Evolutionary conservation across 208 protist genomes (phyloP).

Genomic region (Leishmania gerbilli): DNA sequence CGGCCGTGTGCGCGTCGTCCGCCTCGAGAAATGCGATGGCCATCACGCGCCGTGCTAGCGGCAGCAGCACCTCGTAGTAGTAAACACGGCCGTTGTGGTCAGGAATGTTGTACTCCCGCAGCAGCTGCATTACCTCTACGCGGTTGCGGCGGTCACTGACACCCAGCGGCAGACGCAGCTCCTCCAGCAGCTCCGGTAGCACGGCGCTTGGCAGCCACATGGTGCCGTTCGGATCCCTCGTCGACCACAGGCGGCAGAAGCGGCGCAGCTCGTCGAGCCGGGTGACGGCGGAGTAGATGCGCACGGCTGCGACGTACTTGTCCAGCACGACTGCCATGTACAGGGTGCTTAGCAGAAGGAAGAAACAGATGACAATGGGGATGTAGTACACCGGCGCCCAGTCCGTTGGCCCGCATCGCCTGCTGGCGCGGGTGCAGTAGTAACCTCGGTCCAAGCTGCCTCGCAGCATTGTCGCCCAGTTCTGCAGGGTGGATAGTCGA

Average conservation of each 20-base stretch:
- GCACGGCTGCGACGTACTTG: conserved; percentile 77
- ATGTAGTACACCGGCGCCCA: conserved; percentile 89
- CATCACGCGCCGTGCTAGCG: conserved; percentile 82
- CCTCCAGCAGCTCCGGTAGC: conserved; percentile 77
- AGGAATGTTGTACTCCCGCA: conserved; percentile 91
- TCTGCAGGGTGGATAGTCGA: conserved; percentile 85
- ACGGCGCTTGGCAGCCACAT: conserved; percentile 57
- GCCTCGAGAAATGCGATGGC: conserved; percentile 76
- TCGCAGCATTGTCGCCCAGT: conserved; percentile 87
- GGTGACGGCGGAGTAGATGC: conserved; percentile 65
- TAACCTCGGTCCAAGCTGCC: conserved; percentile 61
- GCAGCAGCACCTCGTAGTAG: conserved; percentile 88
- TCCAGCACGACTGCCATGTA: conserved; percentile 88
- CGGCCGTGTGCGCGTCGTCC: conserved; percentile 37
- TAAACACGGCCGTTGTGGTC: conserved; percentile 79
- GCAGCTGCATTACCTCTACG: conserved; percentile 71
- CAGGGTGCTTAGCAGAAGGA: conserved; percentile 69
- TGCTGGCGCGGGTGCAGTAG: conserved; percentile 43
- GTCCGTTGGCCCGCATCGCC: conserved; percentile 71
- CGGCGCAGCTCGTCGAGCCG: conserved; percentile 76
- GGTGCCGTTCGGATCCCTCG: conserved; percentile 74
- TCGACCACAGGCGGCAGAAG: conserved; percentile 80
- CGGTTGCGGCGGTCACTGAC: conserved; percentile 70
- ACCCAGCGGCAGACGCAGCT: conserved; percentile 84
- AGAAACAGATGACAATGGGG: conserved; percentile 80